phyloP scores from a whole-genome alignment of 306 rosid species.

The Corylus avellana region DNA sequence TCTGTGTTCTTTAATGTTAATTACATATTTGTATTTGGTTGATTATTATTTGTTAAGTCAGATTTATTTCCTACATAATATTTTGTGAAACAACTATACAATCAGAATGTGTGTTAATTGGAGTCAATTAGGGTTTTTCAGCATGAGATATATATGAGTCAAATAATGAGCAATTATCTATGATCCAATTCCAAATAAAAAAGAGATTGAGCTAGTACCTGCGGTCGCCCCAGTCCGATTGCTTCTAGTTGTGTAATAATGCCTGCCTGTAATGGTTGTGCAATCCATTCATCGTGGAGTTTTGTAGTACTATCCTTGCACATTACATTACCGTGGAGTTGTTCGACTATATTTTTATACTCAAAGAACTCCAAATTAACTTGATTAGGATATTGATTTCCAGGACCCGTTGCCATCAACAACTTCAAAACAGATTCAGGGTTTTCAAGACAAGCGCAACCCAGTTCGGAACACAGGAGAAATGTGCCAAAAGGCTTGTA shows the following conservation, averaged over 20 bases:
- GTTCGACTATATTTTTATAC: slow-evolving; percentile 40
- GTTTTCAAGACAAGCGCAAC: slow-evolving; percentile 51
- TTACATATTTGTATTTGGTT: too few relatives aligned
- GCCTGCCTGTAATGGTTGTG: slow-evolving; percentile 32
- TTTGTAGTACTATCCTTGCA: slow-evolving; percentile 9
- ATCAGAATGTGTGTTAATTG: too few relatives aligned
- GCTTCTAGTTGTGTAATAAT: slow-evolving; percentile 40
- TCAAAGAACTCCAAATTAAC: not conserved
- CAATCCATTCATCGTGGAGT: not conserved
- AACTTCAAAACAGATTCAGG: slow-evolving; percentile 36
- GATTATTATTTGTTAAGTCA: too few relatives aligned
- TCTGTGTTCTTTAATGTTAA: too few relatives aligned
- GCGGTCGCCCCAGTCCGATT: slow-evolving; percentile 30
- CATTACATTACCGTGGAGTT: slow-evolving; percentile 27
- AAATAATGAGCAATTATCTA: not conserved
- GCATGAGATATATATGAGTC: not conserved
- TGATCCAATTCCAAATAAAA: not conserved
- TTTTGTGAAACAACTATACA: too few relatives aligned
- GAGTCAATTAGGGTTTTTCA: too few relatives aligned
- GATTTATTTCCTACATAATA: too few relatives aligned
- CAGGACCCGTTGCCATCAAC: slow-evolving; percentile 14
- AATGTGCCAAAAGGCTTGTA: slow-evolving; percentile 73
- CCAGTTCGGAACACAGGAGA: slow-evolving; percentile 44
- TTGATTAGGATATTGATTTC: slow-evolving; percentile 14
- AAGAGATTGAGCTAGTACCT: slow-evolving; percentile 39